phyloP scores from a whole-genome alignment of 1,284 basidiomycete species.

The Ceratobasidium sp. region DNA sequence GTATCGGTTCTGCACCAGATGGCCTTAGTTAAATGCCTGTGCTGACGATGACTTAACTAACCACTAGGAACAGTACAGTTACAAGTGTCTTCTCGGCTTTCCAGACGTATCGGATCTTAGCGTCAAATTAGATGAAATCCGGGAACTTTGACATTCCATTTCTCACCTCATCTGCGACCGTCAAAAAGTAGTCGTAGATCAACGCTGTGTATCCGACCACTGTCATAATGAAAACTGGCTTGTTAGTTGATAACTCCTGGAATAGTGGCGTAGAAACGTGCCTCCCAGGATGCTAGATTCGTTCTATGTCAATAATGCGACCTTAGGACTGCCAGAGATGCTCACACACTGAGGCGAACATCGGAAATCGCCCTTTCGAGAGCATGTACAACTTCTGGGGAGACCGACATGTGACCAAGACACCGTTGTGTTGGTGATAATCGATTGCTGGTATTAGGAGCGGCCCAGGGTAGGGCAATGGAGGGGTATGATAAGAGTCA shows the following conservation, averaged over 20 bases:
- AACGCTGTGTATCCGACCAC: constrained; percentile 40
- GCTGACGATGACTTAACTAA: constrained; percentile 3
- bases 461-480: neutral
- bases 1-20: neutral
- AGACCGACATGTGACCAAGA: neutral
- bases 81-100: constrained; percentile 27
- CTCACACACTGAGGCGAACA: neutral
- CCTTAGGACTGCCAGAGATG: neutral
- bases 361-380: neutral
- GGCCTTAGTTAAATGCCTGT: neutral
- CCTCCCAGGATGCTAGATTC: neutral
- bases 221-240: neutral
- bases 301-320: neutral
- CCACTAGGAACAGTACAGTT: constrained; percentile 38
- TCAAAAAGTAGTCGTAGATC: constrained; percentile 43
- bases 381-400: neutral
- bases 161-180: constrained; percentile 45
- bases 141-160: neutral
- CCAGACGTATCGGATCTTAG: constrained; percentile 44
- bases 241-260: neutral
- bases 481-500: neutral
- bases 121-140: neutral
- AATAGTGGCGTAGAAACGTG: neutral
- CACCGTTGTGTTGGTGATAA: neutral
- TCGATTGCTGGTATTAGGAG: neutral